Evolutionary conservation across 768 basidiomycete species (phyloP), one percentile per base, ranked within the genome.

Genomic region (Agrocybe pediades): DNA sequence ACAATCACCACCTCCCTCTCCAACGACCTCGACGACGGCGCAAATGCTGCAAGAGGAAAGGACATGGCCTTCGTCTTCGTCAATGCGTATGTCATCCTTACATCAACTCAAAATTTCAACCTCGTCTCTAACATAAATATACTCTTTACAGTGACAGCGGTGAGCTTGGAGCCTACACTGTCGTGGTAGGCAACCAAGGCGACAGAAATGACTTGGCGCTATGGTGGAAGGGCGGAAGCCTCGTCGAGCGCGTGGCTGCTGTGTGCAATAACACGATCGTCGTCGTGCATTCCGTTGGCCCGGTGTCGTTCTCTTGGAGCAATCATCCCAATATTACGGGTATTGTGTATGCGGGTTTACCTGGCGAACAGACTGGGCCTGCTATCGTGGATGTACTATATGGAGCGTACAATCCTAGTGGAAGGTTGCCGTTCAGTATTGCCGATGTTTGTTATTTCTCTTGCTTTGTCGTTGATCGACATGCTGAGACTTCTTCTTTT

Each of bases 291-390:
- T 84, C 84, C 7, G 88, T 92, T 26, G 92, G 92, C 3, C 86
- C 88, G 0, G 79, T 90, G 2, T 64, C 82, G n/a, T 81, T 93
- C 68, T 64, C 76, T 7, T 94, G 91, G 90, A 84, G 85, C 23
- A 76, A 79, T 11, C 79, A 94, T 55, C 84, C 89, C 2, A 94
- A 94, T 55, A 79, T 86, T 59, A 84, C 84, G 5, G 84, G 74
- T 2, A 81, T 86, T n/a, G 62, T 84, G 11, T 80, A 75, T 51
- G 81, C 81, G 9, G 84, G 85, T 16, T 71, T 70, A 9, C 68
- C 73, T 11, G 92, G 92, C 17, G 86, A 89, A 63, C 90, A 95
- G 70, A 84, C 87, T 0, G 91, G 92, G 0, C 88, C 87, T 55
- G 78, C 83, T 2, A 77, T 95, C 16, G 80, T 87, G 13, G 91